A percentile compares a stretch with the other conserved stretches of the same genome.
Conservation (phyloP, 805 yeast genomes). For the Candida orba region DNA sequence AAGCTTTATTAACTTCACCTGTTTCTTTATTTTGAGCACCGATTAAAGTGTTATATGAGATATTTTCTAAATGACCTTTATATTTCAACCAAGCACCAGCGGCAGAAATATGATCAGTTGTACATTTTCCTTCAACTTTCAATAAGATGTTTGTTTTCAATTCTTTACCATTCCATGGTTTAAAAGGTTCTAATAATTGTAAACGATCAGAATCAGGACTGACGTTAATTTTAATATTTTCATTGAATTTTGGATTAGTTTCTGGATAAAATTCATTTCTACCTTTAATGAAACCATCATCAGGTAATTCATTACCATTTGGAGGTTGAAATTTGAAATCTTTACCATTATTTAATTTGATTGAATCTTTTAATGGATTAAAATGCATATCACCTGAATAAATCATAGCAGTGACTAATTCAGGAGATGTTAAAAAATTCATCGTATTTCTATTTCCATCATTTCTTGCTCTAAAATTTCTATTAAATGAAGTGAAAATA, state of each 20-base stretch:
- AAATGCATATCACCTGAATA: conserved; percentile 89
- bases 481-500: conserved; percentile 93
- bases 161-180: conserved; percentile 83
- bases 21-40: conserved; percentile 97
- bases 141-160: conserved; percentile 66
- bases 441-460: conserved; percentile 97
- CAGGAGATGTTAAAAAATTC: conserved; percentile 98
- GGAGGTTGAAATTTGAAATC: conserved; percentile 76
- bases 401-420: conserved; percentile 93
- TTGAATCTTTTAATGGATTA: conserved; percentile 86
- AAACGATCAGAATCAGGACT: conserved; percentile 87
- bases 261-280: conserved; percentile 71
- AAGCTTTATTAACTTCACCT: conserved; percentile 88
- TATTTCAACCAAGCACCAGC: conserved; percentile 99
- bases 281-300: conserved; percentile 68
- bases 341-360: conserved; percentile 61
- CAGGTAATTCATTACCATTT: conserved; percentile 78
- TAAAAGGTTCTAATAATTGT: conserved; percentile 84
- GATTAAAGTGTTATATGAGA: conserved; percentile 88
- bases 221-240: conserved; percentile 57
- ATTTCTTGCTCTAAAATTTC: conserved; percentile 96
- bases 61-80: conserved; percentile 95
- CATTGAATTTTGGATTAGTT: conserved; percentile 55
- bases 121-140: conserved; percentile 96
- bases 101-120: conserved; percentile 97